Base-by-base conservation (phyloP, 2,329 filamentous ascomycete species). In the Monilinia vaccinii-corymbosi region DNA sequence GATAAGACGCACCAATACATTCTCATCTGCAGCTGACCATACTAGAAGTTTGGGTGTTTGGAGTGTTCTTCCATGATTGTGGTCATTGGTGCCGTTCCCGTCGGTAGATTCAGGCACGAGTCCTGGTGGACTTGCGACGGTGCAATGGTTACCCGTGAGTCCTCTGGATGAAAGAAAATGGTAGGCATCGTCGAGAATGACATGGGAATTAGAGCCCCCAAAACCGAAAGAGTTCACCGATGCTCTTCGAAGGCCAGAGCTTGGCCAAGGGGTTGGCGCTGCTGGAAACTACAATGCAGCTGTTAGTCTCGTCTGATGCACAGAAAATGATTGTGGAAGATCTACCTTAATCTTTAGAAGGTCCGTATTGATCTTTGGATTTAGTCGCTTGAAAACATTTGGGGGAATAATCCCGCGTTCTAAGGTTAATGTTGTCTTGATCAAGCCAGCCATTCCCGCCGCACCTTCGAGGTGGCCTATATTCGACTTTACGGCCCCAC, bases 401-500 rank as follows among this genome's bases (percentile, higher is more conserved):
- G 44, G 42, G 2, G 53, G 53, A 36, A 77, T 72, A 9, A 74
- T 69, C 0, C 71, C 72, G 38, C 71, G 70, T 32, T 64, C 60
- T 14, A 65, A 21, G 11, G 58, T 44, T 4, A 65, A 21, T 23
- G 60, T 40, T 2, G 52, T 32, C 48, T 67, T 70, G 18, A 65
- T 62, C 4, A 65, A 36, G 10, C 59, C 61, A 7, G 64, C 61
- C n/a, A 66, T 18, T 11, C 63, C 64, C 59, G 60, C 60, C 1
- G 56, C 60, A 11, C 59, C 62, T 63, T 69, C 67, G 2, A 65
- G 31, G 52, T 70, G 68, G 6, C 68, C 68, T 18, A 68, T 63
- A 38, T 62, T 62, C 32, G 60, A 38, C 21, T 62, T 62, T 2
- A 62, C 32, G 28, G 58, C 50, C 28, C 58, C 58, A 7, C 32